phyloP scores from a whole-genome alignment of 176 grass and related monocot species.

The Ensete ventricosum region DNA sequence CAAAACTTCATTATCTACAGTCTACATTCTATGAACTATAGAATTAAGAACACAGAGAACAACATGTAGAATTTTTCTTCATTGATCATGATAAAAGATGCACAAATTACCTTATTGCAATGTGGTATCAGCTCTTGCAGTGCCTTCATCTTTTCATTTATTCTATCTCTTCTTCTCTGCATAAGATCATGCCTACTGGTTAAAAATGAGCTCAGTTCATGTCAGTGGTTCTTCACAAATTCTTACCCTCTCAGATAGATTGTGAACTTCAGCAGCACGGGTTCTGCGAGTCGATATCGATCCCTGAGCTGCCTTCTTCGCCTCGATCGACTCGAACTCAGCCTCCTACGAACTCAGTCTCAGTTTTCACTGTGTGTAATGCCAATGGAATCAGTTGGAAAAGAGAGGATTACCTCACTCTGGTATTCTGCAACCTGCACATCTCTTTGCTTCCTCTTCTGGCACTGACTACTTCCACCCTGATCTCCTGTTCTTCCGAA shows the following conservation, averaged over 20 bases:
- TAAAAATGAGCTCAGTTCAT: not conserved
- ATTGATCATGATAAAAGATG: too few relatives aligned
- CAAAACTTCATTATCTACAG: too few relatives aligned
- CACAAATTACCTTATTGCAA: constrained; percentile 56
- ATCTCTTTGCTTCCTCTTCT: constrained; percentile 26
- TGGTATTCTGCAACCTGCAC: constrained; percentile 33
- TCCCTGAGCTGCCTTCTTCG: too few relatives aligned
- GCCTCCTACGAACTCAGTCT: too few relatives aligned
- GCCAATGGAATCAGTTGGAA: not conserved
- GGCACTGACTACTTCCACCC: not conserved
- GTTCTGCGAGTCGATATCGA: constrained; percentile 34
- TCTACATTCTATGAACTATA: too few relatives aligned
- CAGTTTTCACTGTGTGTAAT: too few relatives aligned
- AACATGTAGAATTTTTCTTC: too few relatives aligned
- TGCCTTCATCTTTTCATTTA: constrained; percentile 89
- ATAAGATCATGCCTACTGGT: not conserved
- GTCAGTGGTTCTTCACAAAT: not conserved
- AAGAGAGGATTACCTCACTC: constrained; percentile 40
- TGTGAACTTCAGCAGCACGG: constrained; percentile 80
- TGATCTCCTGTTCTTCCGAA: not conserved
- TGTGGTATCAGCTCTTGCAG: constrained; percentile 90
- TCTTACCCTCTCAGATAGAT: constrained; percentile 74
- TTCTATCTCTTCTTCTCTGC: constrained; percentile 80
- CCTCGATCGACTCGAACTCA: too few relatives aligned
- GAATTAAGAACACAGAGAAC: too few relatives aligned